These are phyloP conservation scores for Stylonectria norvegica DNA, from an alignment of 2,329 filamentous ascomycete species.

Conservation along the genomic window DNA sequence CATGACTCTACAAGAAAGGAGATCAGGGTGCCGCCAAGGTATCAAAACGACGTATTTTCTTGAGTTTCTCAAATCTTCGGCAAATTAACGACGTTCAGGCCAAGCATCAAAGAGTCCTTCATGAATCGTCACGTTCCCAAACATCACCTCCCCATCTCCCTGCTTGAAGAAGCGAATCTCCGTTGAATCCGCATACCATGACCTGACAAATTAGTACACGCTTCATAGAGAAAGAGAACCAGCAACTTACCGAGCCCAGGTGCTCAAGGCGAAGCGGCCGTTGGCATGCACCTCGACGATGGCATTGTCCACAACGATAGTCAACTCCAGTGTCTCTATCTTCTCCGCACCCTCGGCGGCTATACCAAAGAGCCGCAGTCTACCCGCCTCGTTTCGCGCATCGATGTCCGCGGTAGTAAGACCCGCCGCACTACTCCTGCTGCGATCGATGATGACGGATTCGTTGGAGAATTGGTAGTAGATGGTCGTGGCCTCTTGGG, in stretches of 20 bases:
- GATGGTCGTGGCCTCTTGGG: constrained; percentile 38
- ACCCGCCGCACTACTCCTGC: constrained; percentile 39
- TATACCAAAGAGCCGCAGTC: constrained; percentile 40
- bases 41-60: no score
- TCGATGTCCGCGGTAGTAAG: constrained; percentile 37
- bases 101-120: constrained; percentile 38
- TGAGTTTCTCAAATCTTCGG: no score
- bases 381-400: constrained; percentile 35
- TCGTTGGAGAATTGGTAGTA: constrained; percentile 46
- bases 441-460: constrained; percentile 39
- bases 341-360: constrained; percentile 22
- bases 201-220: constrained; percentile 18
- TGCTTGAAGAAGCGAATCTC: constrained; percentile 35
- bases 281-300: constrained; percentile 41
- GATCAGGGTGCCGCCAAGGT: no score
- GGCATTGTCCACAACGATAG: constrained; percentile 39
- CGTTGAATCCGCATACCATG: constrained; percentile 35
- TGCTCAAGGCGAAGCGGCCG: constrained; percentile 39
- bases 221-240: not conserved
- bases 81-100: no score
- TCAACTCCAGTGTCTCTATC: constrained; percentile 38
- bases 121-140: constrained; percentile 32
- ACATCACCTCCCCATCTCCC: constrained; percentile 29
- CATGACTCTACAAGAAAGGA: no score
- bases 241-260: constrained; percentile 39